Percentiles rank a stretch among this genome's conserved stretches.
These are phyloP conservation scores for Sphagnum tenellum DNA, from an alignment of 225 moss, liverwort and hornwort genomes.

Conservation along the genomic window DNA sequence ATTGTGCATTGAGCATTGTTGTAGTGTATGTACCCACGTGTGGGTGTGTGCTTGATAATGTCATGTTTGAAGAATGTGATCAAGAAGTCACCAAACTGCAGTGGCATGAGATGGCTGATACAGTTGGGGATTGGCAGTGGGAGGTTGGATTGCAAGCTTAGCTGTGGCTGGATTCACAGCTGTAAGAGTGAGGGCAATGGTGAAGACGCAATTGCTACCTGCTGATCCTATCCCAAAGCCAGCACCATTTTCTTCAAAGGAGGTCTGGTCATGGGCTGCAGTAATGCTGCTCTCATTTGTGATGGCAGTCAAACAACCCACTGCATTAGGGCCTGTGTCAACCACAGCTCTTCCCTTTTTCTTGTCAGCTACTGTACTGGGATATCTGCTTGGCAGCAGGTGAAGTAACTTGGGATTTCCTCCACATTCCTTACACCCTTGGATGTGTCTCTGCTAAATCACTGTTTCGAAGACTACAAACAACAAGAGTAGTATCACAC, in stretches of 20 bases:
- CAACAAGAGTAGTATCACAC: no score
- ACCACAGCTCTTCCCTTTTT: constrained; percentile 68
- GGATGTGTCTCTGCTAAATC: no score
- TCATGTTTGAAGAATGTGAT: no score
- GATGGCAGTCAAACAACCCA: constrained; percentile 62
- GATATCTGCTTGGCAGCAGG: constrained; percentile 81
- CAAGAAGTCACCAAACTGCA: no score
- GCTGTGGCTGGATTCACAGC: constrained; percentile 82
- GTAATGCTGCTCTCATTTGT: constrained; percentile 44
- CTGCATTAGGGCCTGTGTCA: constrained; percentile 66
- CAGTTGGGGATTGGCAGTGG: constrained; percentile 24
- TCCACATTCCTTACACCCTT: no score
- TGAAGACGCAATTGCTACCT: constrained; percentile 77
- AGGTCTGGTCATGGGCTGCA: constrained; percentile 45
- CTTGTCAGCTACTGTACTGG: constrained; percentile 76
- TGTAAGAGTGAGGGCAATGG: constrained; percentile 61
- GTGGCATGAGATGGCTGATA: no score
- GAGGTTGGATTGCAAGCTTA: constrained; percentile 61
- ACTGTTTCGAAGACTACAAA: no score
- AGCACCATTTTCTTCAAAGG: constrained; percentile 62
- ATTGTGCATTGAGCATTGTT: no score
- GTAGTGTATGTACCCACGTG: no score
- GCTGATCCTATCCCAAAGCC: constrained; percentile 73
- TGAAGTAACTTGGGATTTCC: constrained; percentile 9
- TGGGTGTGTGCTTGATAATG: no score